Evolutionary conservation across 805 yeast genomes (phyloP).

Genomic region (Suhomyces sp.): DNA sequence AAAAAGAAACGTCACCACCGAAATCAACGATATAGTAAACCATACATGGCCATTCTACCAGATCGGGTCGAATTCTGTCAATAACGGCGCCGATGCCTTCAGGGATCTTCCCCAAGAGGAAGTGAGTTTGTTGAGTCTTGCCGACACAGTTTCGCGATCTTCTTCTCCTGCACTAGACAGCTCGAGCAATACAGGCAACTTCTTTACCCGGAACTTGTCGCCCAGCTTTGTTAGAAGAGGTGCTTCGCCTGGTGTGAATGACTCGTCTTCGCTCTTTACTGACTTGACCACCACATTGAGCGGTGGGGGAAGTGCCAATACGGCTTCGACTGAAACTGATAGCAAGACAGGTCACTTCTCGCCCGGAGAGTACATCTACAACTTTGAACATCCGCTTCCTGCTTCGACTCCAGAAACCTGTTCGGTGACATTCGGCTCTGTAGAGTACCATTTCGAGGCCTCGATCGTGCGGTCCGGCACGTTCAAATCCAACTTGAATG

Average conservation of each 20-base stretch:
- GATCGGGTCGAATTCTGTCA: conserved; percentile 17
- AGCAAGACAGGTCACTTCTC: conserved; percentile 45
- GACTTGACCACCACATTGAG: conserved; percentile 25
- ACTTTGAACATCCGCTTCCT: conserved; percentile 86
- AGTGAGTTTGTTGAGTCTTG: conserved; percentile 34
- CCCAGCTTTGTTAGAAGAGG: conserved; percentile 28
- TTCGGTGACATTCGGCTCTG: conserved; percentile 76
- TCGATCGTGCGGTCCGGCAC: conserved; percentile 75
- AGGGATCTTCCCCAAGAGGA: conserved; percentile 34
- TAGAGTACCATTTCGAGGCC: conserved; percentile 67
- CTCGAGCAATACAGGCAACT: conserved; percentile 13
- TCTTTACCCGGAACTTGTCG: conserved; percentile 23
- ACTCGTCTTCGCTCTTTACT: conserved; percentile 20
- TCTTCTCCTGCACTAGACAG: conserved; percentile 10
- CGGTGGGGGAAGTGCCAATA: conserved; percentile 2
- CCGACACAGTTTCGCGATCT: conserved; percentile 21
- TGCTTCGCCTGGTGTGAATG: conserved; percentile 26
- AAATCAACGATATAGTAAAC: conserved; percentile 60
- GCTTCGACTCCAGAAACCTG: conserved; percentile 80
- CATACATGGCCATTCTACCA: conserved; percentile 91
- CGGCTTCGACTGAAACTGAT: conserved; percentile 11
- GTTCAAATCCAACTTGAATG: conserved; percentile 72
- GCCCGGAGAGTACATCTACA: conserved; percentile 90
- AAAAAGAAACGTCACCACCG: conserved; percentile 63
- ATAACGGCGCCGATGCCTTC: conserved; percentile 50